A percentile compares a stretch with the other conserved stretches of the same genome.
These are phyloP conservation scores for Casaregolazyma suthepensis DNA, from an alignment of 1,139 yeast species.

Conservation along the genomic window DNA sequence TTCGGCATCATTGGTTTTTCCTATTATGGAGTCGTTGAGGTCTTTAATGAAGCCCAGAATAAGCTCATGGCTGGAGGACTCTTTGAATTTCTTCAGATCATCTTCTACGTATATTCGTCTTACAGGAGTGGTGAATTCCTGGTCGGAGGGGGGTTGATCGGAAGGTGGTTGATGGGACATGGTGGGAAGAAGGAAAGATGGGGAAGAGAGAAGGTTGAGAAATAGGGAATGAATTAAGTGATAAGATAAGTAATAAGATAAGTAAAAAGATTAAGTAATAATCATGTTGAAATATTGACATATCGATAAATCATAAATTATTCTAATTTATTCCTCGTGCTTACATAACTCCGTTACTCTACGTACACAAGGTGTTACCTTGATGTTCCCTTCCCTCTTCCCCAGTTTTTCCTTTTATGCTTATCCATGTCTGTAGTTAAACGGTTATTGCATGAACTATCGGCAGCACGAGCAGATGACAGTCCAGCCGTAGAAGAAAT, in stretches of 20 bases:
- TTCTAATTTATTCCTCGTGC: not conserved
- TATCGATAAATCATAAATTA: not conserved
- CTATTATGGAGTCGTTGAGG: slow-evolving; percentile 64
- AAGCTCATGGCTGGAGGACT: slow-evolving; percentile 44
- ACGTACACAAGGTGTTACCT: not conserved
- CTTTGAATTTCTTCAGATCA: slow-evolving; percentile 63
- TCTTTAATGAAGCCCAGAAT: slow-evolving; percentile 50
- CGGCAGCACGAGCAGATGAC: slow-evolving; percentile 35
- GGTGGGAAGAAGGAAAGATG: not conserved
- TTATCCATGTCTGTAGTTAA: slow-evolving; percentile 25
- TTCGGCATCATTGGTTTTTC: slow-evolving; percentile 38
- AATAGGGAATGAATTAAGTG: not conserved
- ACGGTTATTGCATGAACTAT: slow-evolving; percentile 44
- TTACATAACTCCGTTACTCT: too few species aligned
- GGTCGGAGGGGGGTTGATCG: too few species aligned
- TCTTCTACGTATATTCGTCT: slow-evolving; percentile 51
- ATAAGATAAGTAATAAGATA: not conserved
- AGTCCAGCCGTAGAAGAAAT: slow-evolving; percentile 34
- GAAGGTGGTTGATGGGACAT: not conserved
- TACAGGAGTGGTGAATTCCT: slow-evolving; percentile 18
- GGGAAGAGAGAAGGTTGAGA: not conserved
- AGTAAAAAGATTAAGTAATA: not conserved
- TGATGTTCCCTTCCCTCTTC: not conserved
- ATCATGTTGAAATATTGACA: not conserved
- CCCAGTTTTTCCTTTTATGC: not conserved